Evolutionary conservation across 495 filamentous ascomycete genomes (phyloP).

Genomic region (Amniculicola lignicola): DNA sequence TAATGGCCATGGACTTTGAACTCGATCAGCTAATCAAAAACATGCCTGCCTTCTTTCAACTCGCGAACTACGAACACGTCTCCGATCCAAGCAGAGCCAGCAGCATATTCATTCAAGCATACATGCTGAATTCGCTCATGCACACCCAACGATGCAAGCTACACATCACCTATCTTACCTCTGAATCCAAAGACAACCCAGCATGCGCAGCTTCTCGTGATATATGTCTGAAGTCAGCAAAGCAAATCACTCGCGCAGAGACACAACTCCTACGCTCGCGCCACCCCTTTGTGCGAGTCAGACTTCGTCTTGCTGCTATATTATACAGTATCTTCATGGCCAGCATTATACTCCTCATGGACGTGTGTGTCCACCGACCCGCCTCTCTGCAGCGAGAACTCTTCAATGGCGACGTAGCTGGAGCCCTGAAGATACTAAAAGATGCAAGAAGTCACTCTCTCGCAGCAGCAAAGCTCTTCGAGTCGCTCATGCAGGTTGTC

Average conservation of each 20-base stretch:
- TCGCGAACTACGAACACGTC: not conserved
- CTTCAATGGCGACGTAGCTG: no score
- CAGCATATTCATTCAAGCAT: constrained; percentile 40
- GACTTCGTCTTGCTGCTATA: no score
- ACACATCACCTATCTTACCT: constrained; percentile 43
- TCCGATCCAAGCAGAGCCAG: constrained; percentile 13
- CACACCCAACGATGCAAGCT: constrained; percentile 45
- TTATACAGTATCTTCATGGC: constrained; percentile 53
- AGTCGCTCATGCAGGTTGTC: no score
- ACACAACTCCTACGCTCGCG: constrained; percentile 31
- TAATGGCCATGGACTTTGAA: constrained; percentile 40
- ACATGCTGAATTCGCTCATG: constrained; percentile 40
- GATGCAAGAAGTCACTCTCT: no score
- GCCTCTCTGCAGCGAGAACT: no score
- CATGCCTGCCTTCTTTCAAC: constrained; percentile 27
- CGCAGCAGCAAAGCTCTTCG: no score
- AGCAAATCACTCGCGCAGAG: constrained; percentile 39
- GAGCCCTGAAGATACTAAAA: no score
- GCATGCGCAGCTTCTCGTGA: constrained; percentile 40
- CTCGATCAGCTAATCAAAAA: constrained; percentile 37
- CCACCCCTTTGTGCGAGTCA: constrained; percentile 42
- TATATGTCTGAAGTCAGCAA: constrained; percentile 42
- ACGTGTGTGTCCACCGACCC: no score
- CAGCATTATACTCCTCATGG: constrained; percentile 47
- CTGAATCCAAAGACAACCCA: constrained; percentile 30